phyloP scores from a whole-genome alignment of 352 stramenopile genomes.

The Phytophthora podocarpi region DNA sequence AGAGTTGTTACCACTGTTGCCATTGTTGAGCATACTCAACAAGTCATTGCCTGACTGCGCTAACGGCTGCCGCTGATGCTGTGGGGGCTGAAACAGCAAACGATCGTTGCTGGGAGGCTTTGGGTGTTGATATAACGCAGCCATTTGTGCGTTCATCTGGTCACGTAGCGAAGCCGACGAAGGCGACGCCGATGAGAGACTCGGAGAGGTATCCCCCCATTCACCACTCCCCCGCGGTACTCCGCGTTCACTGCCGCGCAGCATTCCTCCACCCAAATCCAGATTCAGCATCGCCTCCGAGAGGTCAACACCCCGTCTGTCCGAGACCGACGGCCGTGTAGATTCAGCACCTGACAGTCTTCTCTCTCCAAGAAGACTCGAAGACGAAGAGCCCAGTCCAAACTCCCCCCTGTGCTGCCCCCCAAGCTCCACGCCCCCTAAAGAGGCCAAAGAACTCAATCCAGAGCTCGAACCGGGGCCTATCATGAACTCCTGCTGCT shows the following conservation, averaged over 20 bases:
- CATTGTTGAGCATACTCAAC: constrained; percentile 41
- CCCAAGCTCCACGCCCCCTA: constrained; percentile 27
- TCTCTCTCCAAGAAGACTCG: constrained; percentile 3
- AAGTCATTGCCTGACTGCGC: constrained; percentile 43
- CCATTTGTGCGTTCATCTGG: constrained; percentile 85
- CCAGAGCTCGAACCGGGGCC: constrained; percentile 1
- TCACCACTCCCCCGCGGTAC: constrained; percentile 1
- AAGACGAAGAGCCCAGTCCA: constrained; percentile 14
- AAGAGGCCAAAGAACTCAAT: constrained; percentile 21
- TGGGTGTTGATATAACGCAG: constrained; percentile 61
- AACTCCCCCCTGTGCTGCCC: constrained; percentile 19
- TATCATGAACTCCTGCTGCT: constrained; percentile 32
- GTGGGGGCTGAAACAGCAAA: constrained; percentile 27
- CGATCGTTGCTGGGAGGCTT: constrained; percentile 17
- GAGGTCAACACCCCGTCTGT: constrained; percentile 38
- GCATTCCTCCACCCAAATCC: constrained; percentile 22
- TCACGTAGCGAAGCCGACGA: constrained; percentile 49
- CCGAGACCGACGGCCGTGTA: constrained; percentile 7
- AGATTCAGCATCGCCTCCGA: constrained; percentile 53
- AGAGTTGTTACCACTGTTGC: constrained; percentile 21
- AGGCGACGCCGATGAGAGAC: constrained; percentile 31
- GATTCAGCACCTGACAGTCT: constrained; percentile 12
- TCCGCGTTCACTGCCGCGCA: constrained; percentile 13
- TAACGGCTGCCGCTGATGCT: constrained; percentile 38
- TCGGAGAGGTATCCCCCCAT: constrained; percentile 18